Base-by-base conservation (phyloP, 2,329 filamentous ascomycete genomes). In the Aquanectria penicillioides region DNA sequence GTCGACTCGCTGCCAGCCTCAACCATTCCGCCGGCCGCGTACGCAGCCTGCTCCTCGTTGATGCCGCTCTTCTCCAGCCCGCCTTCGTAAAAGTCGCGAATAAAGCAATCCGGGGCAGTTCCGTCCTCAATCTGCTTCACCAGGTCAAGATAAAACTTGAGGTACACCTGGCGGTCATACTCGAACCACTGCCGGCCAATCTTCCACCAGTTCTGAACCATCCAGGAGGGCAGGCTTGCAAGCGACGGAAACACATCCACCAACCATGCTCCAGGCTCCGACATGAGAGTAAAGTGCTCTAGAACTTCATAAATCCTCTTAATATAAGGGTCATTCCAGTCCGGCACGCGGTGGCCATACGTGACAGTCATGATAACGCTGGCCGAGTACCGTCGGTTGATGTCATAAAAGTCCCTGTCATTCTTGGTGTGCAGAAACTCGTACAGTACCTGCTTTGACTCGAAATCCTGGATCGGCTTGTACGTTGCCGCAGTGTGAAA, bases 1-100 rank as follows among this genome's bases (percentile, higher is more conserved):
- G 65, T 70, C 3, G 66, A 62, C 15, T 69, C 67, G 15, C 61
- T 60, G 2, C 65, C 64, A 7, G 66, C 66, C 31, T 66, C 66
- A 20, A 68, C 51, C 26, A 69, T 23, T 2, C 61, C 56, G 15
- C 64, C 59, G 12, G 51, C 62, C 3, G 59, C 61, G 20, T 59
- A 62, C 11, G 56, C 59, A 6, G 47, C 64, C 48, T 60, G 55
- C 15, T 58, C 49, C 6, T 69, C 67, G 12, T 50, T 41, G 44
- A 69, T 63, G n/a, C 60, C 61, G 7, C 61, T 62, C 37, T 64
- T 61, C 20, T 61, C 36, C 6, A 57, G 36, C 12, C 60, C 58
- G 3, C 52, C 57, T 1, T 57, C 40, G 3, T 62, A 62, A 11
- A 64, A 51, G 46, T 67, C 61, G 15, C 64, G 62, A 13, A 61